Evolutionary conservation across 2,329 filamentous ascomycete genomes (phyloP).

Genomic region (Fusarium sp.): DNA sequence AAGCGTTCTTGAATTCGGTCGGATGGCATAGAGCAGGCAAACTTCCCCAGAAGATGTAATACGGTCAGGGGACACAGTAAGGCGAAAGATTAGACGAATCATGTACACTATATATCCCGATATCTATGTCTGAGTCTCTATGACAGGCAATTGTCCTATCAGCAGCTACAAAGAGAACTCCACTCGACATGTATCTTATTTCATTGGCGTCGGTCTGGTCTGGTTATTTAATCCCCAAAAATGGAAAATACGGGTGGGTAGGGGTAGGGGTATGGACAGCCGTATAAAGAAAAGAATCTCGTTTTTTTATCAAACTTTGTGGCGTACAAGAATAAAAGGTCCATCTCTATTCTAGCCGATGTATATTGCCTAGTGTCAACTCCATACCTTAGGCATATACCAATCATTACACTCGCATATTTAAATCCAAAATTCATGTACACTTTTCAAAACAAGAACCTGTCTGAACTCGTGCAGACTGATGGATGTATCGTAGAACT

Average conservation of each 20-base stretch:
- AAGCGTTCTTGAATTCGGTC: conserved; percentile 32
- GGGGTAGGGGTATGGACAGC: not conserved
- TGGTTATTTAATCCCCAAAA: conserved; percentile 28
- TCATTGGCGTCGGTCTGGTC: conserved; percentile 40
- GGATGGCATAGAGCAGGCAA: conserved; percentile 1
- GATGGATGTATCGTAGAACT: not conserved
- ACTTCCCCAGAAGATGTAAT: conserved; percentile 33
- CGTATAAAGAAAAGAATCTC: conserved; percentile 32
- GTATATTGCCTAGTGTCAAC: not conserved
- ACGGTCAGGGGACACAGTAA: conserved; percentile 6
- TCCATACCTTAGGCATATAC: not conserved
- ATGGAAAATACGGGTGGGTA: conserved; percentile 15
- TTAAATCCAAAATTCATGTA: not conserved
- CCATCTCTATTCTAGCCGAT: not conserved
- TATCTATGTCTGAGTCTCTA: conserved; percentile 41
- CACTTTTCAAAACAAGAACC: not conserved
- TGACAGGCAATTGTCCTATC: conserved; percentile 26
- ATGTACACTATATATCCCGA: conserved; percentile 45
- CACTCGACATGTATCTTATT: conserved; percentile 41
- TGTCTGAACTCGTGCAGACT: not conserved
- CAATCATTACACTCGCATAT: not conserved
- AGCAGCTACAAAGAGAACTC: conserved; percentile 37
- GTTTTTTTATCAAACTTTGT: not conserved
- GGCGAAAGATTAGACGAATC: conserved; percentile 38
- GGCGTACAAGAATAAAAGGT: not conserved